Evolutionary conservation across 306 rosid genomes (phyloP).

Genomic region (Neltuma alba): DNA sequence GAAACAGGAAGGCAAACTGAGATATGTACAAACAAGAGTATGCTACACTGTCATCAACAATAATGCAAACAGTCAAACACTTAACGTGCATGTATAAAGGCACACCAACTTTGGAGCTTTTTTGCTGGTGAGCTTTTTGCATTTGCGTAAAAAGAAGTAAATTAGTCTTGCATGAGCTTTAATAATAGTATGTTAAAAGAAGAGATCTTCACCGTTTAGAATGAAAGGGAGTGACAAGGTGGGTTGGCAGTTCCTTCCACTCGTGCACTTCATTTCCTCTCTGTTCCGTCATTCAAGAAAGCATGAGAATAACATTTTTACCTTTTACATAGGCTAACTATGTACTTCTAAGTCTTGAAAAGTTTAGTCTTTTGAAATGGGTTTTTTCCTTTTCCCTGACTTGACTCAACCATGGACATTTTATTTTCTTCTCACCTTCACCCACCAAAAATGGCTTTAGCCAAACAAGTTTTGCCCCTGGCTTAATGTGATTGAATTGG

Average conservation of each 20-base stretch:
- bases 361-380: not conserved
- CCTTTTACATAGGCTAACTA: not conserved
- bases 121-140: slow-evolving; percentile 40
- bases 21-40: slow-evolving; percentile 30
- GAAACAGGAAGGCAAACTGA: slow-evolving; percentile 42
- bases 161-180: slow-evolving; percentile 23
- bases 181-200: slow-evolving; percentile 25
- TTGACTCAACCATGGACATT: not conserved
- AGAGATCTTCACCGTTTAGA: slow-evolving; percentile 40
- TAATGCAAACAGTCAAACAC: slow-evolving; percentile 28
- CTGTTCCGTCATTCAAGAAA: slow-evolving; percentile 26
- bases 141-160: slow-evolving; percentile 53
- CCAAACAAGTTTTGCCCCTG: not conserved
- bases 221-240: slow-evolving; percentile 47
- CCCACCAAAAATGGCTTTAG: not conserved
- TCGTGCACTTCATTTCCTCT: slow-evolving; percentile 43
- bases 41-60: slow-evolving; percentile 36
- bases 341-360: not conserved
- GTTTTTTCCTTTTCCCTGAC: not conserved
- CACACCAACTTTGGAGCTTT: slow-evolving; percentile 50
- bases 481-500: not conserved
- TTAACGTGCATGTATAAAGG: slow-evolving; percentile 43
- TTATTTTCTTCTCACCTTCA: not conserved
- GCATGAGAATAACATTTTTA: slow-evolving; percentile 1
- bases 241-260: slow-evolving; percentile 36